These are phyloP conservation scores for Lepiota subincarnata DNA, from an alignment of 768 basidiomycete species.

Conservation along the genomic window DNA sequence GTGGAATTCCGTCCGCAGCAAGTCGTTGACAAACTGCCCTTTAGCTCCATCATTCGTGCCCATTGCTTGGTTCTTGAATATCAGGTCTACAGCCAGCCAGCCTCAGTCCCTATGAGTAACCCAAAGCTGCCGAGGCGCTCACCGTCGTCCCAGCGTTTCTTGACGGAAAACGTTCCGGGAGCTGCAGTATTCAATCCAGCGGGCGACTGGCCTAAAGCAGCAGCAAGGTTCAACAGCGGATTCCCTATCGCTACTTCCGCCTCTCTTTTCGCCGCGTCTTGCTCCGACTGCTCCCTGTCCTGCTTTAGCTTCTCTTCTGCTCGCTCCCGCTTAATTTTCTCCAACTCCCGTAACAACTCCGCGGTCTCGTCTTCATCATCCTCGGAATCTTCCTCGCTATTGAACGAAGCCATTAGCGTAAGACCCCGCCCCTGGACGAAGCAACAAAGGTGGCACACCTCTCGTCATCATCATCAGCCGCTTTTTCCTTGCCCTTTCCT, in stretches of 20 bases:
- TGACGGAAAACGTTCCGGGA: conserved; percentile 85
- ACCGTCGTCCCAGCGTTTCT: conserved; percentile 96
- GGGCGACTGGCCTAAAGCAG: conserved; percentile 77
- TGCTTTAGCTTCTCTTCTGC: conserved; percentile 87
- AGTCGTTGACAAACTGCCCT: conserved; percentile 92
- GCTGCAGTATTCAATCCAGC: conserved; percentile 66
- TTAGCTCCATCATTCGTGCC: conserved; percentile 54
- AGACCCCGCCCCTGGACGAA: neutral
- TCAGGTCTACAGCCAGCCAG: conserved; percentile 59
- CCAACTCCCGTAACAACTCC: conserved; percentile 92
- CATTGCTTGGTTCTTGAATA: conserved; percentile 98
- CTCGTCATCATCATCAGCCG: conserved; percentile 45
- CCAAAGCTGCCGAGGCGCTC: conserved; percentile 19
- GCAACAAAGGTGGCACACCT: conserved; percentile 30
- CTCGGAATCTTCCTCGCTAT: conserved; percentile 49
- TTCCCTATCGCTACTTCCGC: conserved; percentile 83
- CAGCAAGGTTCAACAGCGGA: conserved; percentile 86
- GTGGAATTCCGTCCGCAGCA: conserved; percentile 91
- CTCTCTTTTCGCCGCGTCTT: conserved; percentile 60
- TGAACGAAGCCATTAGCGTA: neutral
- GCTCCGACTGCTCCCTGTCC: conserved; percentile 71
- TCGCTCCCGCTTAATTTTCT: conserved; percentile 95
- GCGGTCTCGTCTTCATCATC: conserved; percentile 91
- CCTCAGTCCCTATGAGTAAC: neutral
- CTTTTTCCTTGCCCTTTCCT: conserved; percentile 26